phyloP scores from a whole-genome alignment of 2,329 filamentous ascomycete species.

The Thielaviopsis musarum region DNA sequence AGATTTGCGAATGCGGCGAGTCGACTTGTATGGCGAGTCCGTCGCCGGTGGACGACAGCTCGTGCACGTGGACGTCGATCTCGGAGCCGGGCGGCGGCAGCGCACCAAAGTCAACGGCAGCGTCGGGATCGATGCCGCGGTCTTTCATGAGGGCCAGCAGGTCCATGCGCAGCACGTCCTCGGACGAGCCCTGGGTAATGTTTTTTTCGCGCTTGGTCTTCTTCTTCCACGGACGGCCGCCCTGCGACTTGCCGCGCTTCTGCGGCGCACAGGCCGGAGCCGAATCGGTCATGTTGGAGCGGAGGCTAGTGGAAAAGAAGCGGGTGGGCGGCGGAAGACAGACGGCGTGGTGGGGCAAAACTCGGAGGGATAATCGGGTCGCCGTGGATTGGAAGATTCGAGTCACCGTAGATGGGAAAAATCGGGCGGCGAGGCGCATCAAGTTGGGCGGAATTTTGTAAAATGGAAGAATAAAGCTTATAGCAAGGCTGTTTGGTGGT shows the following conservation, averaged over 20 bases:
- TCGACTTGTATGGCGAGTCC: constrained; percentile 53
- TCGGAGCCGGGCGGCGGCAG: constrained; percentile 56
- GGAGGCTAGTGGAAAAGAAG: not conserved
- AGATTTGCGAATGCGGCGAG: constrained; percentile 44
- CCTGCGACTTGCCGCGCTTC: constrained; percentile 10
- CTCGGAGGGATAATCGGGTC: not conserved
- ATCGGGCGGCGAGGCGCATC: constrained; percentile 1
- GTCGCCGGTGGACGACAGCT: constrained; percentile 82
- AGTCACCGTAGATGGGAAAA: not conserved
- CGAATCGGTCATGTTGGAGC: not conserved
- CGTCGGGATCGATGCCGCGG: constrained; percentile 18
- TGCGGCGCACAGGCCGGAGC: constrained; percentile 2
- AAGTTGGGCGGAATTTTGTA: not conserved
- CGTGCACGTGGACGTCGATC: constrained; percentile 63
- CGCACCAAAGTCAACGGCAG: constrained; percentile 16
- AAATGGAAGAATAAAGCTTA: not conserved
- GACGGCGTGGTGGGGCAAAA: not conserved
- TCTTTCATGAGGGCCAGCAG: constrained; percentile 36
- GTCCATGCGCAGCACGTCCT: constrained; percentile 50
- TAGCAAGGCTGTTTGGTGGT: not conserved
- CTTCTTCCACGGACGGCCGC: constrained; percentile 12
- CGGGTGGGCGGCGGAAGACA: not conserved
- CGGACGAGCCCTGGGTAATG: constrained; percentile 43
- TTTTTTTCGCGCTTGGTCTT: constrained; percentile 42
- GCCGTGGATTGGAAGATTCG: not conserved